Evolutionary conservation across 148 eudicot species (phyloP), one percentile per base, ranked within the genome.

Genomic region (Silene latifolia): DNA sequence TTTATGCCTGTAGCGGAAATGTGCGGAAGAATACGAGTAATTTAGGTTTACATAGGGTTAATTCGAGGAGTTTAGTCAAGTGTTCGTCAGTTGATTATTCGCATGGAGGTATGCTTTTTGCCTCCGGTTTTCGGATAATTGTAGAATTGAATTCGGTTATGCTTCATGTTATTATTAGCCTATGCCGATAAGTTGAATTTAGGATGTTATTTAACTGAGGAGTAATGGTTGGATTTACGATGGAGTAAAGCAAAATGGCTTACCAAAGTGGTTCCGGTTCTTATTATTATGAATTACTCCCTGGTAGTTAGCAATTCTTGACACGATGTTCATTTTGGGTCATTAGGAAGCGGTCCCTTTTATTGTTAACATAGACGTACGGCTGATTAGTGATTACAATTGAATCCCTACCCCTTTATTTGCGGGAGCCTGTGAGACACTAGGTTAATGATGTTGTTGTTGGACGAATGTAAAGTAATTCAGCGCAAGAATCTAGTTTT

Each of bases 21-120:
- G 47, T 78, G 69, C 80, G 74, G 59, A 82, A 79, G 48, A 82
- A 70, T 71, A 64, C 77, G 57, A 82, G 78, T 82, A 84, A 57
- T 77, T 71, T 67, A 3, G 32, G 63, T 17, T 63, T 77, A 46
- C 10, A 39, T 73, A 73, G 63, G 46, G 81, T 78, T 23, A 62
- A 58, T 63, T 83, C 70, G 25, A 80, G 83, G 76, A 80, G 80
- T 69, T 75, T 82, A 65, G 80, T 83, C 32, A 84, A 62, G 72
- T 87, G 91, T 80, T 81, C 88, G 0, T 71, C 88, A 0, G 74
- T 80, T 73, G 86, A 88, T 82, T n/a, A 88, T 7, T 83, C 91
- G 24, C 84, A 81, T 79, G 97, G 76, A 83, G 97, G 97, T 88
- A 81, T 4, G 5, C 11, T 70, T 70, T 0, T 20, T 5, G 48